Evolutionary conservation across 805 yeast species (phyloP), one percentile per base, ranked within the genome.

Genomic region (Wickerhamiella occidentalis): DNA sequence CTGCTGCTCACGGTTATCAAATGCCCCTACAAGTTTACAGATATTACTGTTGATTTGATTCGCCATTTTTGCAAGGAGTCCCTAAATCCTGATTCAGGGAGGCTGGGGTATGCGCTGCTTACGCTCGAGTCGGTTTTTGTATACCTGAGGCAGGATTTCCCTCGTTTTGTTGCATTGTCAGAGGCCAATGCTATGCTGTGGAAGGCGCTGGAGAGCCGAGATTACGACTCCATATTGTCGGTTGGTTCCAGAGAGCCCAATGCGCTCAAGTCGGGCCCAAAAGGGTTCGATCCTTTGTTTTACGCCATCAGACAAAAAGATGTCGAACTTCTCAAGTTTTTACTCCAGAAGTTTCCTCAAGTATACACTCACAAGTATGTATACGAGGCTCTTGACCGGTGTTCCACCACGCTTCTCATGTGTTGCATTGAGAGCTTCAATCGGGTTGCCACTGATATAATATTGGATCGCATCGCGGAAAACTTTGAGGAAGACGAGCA

Each of bases 51-150:
- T 3, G 15, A 17, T 4, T 28, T 43, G 11, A 40, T 49, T 11
- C 52, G 52, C 9, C 42, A 37, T 17, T 45, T 49, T 29, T 37
- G 41, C 29, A 33, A 29, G 23, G 45, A 46, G 2, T 63, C 64
- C 33, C 66, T 64, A n/a, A 70, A 70, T 36, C 58, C 69, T 6
- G 76, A 71, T 38, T 60, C 69, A 3, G 95, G 95, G 0, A 68
- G 76, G 21, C 62, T 75, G 26, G 94, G 85, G 9, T 90, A 90
- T 61, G 80, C 87, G 1, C 55, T 86, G 12, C 81, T 95, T 41
- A 85, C 95, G 5, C 68, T 87, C 40, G 95, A 87, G 57, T 95
- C 87, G 0, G 94, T 85, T 0, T 58, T 85, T 7, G 76, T 68
- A 50, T 90, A 82, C 58, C 68, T 86, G n/a, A 65, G 65, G 29